A percentile compares a stretch with the other conserved stretches of the same genome.
Conservation (phyloP, 331 rosid species). For the Rhamnella rubrinervis region DNA sequence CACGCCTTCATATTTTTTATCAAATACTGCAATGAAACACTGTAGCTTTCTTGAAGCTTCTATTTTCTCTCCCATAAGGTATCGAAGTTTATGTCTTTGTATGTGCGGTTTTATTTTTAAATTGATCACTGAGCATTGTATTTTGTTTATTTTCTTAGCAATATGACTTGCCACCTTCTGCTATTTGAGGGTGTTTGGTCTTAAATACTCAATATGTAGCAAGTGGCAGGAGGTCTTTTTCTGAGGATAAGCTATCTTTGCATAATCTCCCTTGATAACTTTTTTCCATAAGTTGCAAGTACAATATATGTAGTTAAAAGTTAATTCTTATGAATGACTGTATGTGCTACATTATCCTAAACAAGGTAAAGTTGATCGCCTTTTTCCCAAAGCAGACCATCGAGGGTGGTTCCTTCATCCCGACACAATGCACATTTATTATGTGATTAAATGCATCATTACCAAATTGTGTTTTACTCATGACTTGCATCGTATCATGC, state of each 20-base stretch:
- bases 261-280: too few relatives aligned
- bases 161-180: too few relatives aligned
- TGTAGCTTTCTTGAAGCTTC: neutral
- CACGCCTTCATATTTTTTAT: neutral
- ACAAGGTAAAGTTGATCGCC: neutral
- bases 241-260: too few relatives aligned
- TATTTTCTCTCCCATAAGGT: constrained; percentile 32
- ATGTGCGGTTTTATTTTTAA: neutral
- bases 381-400: neutral
- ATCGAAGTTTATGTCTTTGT: neutral
- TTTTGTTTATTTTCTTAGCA: too few relatives aligned
- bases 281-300: too few relatives aligned
- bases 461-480: neutral
- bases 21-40: neutral
- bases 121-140: too few relatives aligned
- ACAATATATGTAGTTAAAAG: too few relatives aligned
- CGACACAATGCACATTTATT: neutral
- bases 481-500: constrained; percentile 14
- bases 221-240: too few relatives aligned
- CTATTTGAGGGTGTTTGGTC: too few relatives aligned
- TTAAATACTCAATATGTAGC: too few relatives aligned
- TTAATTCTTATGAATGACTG: too few relatives aligned
- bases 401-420: neutral
- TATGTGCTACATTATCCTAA: too few relatives aligned
- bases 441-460: neutral